Base-by-base conservation (phyloP, 1,139 yeast genomes). In the Hyphopichia burtonii region DNA sequence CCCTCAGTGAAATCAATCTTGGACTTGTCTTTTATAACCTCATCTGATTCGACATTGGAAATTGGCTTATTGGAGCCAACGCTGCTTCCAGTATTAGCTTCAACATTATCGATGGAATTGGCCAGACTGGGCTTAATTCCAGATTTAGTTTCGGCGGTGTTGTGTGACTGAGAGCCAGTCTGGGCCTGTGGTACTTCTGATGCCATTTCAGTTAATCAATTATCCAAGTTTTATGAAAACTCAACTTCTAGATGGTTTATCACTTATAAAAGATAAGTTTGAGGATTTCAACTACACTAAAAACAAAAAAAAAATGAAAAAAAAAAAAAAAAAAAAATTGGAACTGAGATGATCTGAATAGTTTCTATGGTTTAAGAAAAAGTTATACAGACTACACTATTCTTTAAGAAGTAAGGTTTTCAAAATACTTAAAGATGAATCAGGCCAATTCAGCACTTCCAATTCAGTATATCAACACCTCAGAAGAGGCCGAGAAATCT, bases 1-100 rank as follows among this genome's bases (percentile, higher is more conserved):
- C 80, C 83, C 41, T 67, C 55, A 3, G 86, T 76, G 60, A 84
- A 85, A 54, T 83, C 77, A 9, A 85, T 80, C 44, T 75, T 69
- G 2, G 58, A 53, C 48, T 71, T 75, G 44, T 76, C 74, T 18
- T 68, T 66, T 32, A 61, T 64, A 3, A 69, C 74, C 41, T 58
- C 51, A 44, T 68, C 73, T 5, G 59, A 22, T 11, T 36, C 33
- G 14, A 27, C 17, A 4, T 31, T 31, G 11, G 33, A 14, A 14
- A 9, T n/a, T 28, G 8, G 7, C 6, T n/a, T n/a, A 9, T 28
- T 28, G 31, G 31, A 28, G 27, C 27, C 10, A 10, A 22, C 10
- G 27, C 10, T 22, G 27, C 10, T 10, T 22, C 27, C 10, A 22
- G n/a, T n/a, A n/a, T n/a, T n/a, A n/a, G n/a, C n/a, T n/a, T n/a